phyloP scores from a whole-genome alignment of 2,329 filamentous ascomycete species.

The Pseudogymnoascus sp. region DNA sequence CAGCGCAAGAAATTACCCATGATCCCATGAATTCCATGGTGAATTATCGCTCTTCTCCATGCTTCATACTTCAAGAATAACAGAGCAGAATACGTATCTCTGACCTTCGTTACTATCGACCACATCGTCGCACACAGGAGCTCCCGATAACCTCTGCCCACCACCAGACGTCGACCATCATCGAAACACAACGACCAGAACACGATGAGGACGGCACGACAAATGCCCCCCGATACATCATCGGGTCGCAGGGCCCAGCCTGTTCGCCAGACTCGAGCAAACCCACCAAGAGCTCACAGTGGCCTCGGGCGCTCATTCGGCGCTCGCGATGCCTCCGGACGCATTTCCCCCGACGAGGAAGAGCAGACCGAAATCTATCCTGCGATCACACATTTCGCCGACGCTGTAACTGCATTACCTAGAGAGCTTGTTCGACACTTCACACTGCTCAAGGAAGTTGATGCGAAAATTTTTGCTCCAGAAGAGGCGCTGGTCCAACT shows the following conservation, averaged over 20 bases:
- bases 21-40: slow-evolving; percentile 6
- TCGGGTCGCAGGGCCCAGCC: slow-evolving; percentile 55
- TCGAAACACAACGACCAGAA: slow-evolving; percentile 9
- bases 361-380: slow-evolving; percentile 61
- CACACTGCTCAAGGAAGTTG: slow-evolving; percentile 91
- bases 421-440: slow-evolving; percentile 95
- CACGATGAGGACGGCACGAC: slow-evolving; percentile 30
- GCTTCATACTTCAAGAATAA: background rate
- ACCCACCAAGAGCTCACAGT: slow-evolving; percentile 50
- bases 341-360: slow-evolving; percentile 35
- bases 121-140: background rate
- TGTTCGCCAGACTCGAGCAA: slow-evolving; percentile 56
- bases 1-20: background rate
- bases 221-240: slow-evolving; percentile 21
- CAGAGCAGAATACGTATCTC: slow-evolving; percentile 6
- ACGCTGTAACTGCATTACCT: slow-evolving; percentile 83
- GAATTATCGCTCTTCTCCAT: background rate
- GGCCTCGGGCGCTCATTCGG: slow-evolving; percentile 37
- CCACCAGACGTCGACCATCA: background rate
- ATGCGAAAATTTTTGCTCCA: slow-evolving; percentile 88
- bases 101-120: slow-evolving; percentile 4
- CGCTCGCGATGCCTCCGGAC: slow-evolving; percentile 39
- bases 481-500: slow-evolving; percentile 75
- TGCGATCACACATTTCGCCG: slow-evolving; percentile 69
- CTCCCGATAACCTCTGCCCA: slow-evolving; percentile 2